Base-by-base conservation (phyloP, 495 filamentous ascomycete species). In the Penicillium simplicissimum region DNA sequence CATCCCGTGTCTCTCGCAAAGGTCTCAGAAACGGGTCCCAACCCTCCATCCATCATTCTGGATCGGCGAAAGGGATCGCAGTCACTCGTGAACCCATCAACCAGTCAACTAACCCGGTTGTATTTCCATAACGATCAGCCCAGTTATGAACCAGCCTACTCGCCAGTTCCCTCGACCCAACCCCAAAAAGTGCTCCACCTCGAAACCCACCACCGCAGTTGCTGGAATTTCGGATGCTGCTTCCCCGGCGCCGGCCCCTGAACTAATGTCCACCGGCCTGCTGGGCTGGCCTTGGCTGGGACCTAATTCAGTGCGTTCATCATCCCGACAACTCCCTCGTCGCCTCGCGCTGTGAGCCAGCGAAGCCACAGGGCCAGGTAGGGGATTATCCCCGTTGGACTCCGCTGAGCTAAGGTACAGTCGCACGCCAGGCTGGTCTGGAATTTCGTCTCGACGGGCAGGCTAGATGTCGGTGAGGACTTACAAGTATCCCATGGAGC, bases 231-330 rank as follows among this genome's bases (percentile, higher is more conserved):
- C 56, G 65, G 68, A 61, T 69, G 59, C 55, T 14, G 62, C 68
- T 73, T 69, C 70, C 70, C 70, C 70, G 70, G 64, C 66, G 58
- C 67, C 66, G 60, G 60, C 65, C 68, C 65, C 68, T 71, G 66
- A 69, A 58, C 68, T 71, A 71, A 61, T 66, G 70, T 54, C 56
- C 60, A 61, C 62, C 63, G 58, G 59, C 60, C 62, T 66, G 59
- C 53, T 65, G 47, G 28, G 28, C 31, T 40, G 48, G 64, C 53
- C 64, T 61, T 65, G 55, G 45, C 62, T 62, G 58, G 59, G 58
- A 53, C 11, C 31, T 17, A 36, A n/a, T 34, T 19, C 31, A 14
- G 17, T 28, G 33, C n/a, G 49, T 31, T 55, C 47, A 70, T 72
- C 60, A 60, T 70, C 65, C 69, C 67, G 67, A 72, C 65, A 66